These are phyloP conservation scores for Chenopodium album DNA, from an alignment of 148 eudicot genomes.

Conservation along the genomic window DNA sequence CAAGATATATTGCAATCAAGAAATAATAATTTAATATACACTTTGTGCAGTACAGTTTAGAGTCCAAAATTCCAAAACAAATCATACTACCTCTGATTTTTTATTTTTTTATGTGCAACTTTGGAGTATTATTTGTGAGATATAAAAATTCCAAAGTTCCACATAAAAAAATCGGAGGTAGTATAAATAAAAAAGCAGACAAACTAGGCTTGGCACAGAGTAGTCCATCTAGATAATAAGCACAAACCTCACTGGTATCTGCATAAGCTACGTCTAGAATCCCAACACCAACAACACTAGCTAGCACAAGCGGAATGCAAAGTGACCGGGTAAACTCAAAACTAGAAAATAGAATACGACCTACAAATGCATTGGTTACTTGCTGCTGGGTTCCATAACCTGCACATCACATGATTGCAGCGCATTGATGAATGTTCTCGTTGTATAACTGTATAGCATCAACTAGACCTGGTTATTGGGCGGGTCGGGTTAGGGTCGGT, in stretches of 20 bases:
- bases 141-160: no score
- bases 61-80: background rate
- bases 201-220: background rate
- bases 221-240: background rate
- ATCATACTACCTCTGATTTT: background rate
- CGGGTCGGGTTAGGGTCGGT: no score
- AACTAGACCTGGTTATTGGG: no score
- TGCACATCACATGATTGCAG: constrained; percentile 27
- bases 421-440: background rate
- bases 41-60: background rate
- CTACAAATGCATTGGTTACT: constrained; percentile 30
- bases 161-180: no score
- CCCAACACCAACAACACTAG: constrained; percentile 73
- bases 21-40: background rate
- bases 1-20: background rate
- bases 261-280: constrained; percentile 60
- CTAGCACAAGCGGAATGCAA: constrained; percentile 47
- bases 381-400: constrained; percentile 38
- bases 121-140: no score
- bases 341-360: constrained; percentile 18
- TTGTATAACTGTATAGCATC: background rate
- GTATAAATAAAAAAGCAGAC: background rate
- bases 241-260: constrained; percentile 71
- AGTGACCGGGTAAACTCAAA: constrained; percentile 27
- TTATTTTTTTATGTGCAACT: no score